A percentile compares a stretch with the other conserved stretches of the same genome.
Conservation (phyloP, 2,329 filamentous ascomycete species). For the Bipolaris oryzae region DNA sequence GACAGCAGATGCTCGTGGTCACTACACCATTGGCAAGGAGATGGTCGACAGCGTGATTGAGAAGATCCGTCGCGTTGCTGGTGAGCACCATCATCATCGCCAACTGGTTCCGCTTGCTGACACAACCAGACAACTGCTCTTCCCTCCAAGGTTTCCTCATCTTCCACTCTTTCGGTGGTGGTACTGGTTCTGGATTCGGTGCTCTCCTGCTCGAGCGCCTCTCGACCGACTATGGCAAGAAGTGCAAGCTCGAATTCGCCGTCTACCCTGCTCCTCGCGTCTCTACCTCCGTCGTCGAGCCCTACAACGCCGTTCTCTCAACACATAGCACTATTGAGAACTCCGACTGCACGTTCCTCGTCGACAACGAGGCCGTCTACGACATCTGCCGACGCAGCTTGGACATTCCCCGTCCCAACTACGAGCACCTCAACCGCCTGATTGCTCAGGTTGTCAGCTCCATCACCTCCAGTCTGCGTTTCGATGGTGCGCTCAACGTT, state of each 20-base stretch:
- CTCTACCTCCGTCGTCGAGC: conserved; percentile 73
- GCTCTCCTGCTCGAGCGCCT: conserved; percentile 74
- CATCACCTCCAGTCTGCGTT: conserved; percentile 74
- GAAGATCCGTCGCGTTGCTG: conserved; percentile 70
- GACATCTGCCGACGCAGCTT: conserved; percentile 76
- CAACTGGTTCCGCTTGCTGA: conserved; percentile 20
- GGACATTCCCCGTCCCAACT: conserved; percentile 71
- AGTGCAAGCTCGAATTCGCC: conserved; percentile 77
- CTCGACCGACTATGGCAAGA: conserved; percentile 76
- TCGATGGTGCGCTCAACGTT: conserved; percentile 74
- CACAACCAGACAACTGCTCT: conserved; percentile 68
- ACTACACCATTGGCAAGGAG: conserved; percentile 79
- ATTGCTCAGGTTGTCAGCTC: conserved; percentile 78
- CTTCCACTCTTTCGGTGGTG: conserved; percentile 77
- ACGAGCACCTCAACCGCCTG: conserved; percentile 74
- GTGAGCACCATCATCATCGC: conserved; percentile 50
- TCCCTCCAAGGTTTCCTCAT: conserved; percentile 75
- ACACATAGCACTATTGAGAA: conserved; percentile 79
- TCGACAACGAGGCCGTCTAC: conserved; percentile 77
- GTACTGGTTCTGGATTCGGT: conserved; percentile 75
- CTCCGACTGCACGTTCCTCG: conserved; percentile 78
- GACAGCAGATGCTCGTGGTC: conserved; percentile 67
- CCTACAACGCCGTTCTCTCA: conserved; percentile 75
- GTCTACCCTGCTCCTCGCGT: conserved; percentile 74
- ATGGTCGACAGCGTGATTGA: conserved; percentile 74